Conservation (phyloP, 2,329 filamentous ascomycete species). For the Sphaerostilbella broomeana region DNA sequence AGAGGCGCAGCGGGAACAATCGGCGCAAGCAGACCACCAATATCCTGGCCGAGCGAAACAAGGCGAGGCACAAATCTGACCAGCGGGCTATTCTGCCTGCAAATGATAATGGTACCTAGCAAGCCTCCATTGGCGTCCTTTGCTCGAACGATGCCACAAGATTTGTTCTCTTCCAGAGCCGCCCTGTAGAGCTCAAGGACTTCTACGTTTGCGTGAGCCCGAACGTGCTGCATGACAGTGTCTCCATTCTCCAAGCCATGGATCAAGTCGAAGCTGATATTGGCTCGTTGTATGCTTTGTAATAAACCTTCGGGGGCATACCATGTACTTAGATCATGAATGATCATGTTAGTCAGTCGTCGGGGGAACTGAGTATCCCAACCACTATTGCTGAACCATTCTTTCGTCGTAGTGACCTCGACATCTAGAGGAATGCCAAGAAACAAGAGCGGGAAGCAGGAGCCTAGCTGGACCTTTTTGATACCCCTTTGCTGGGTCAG, state of each 20-base stretch:
- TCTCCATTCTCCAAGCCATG: slow-evolving; percentile 72
- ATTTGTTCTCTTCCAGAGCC: slow-evolving; percentile 62
- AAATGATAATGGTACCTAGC: slow-evolving; percentile 73
- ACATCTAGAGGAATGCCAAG: slow-evolving; percentile 66
- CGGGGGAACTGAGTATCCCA: slow-evolving; percentile 67
- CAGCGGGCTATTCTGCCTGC: slow-evolving; percentile 61
- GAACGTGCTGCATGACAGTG: slow-evolving; percentile 67
- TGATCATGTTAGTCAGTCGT: slow-evolving; percentile 59
- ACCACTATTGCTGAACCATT: slow-evolving; percentile 86
- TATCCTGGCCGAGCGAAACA: slow-evolving; percentile 49
- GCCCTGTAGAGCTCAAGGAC: slow-evolving; percentile 73
- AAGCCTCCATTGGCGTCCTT: slow-evolving; percentile 63
- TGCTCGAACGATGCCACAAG: slow-evolving; percentile 77
- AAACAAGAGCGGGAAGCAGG: slow-evolving; percentile 76
- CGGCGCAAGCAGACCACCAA: slow-evolving; percentile 74
- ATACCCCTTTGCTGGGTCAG: slow-evolving; percentile 64
- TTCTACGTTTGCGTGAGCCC: slow-evolving; percentile 66
- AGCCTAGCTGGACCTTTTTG: slow-evolving; percentile 75
- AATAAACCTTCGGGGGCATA: slow-evolving; percentile 68
- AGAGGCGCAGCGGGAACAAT: slow-evolving; percentile 66
- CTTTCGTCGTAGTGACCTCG: slow-evolving; percentile 40
- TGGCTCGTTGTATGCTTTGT: slow-evolving; percentile 64
- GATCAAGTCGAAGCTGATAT: slow-evolving; percentile 75
- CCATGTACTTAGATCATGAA: slow-evolving; percentile 68
- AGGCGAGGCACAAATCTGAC: slow-evolving; percentile 65